Percentiles rank a stretch among this genome's conserved stretches.
Conservation (phyloP, 495 filamentous ascomycete species). For the Sphaerosporella brunnea region DNA sequence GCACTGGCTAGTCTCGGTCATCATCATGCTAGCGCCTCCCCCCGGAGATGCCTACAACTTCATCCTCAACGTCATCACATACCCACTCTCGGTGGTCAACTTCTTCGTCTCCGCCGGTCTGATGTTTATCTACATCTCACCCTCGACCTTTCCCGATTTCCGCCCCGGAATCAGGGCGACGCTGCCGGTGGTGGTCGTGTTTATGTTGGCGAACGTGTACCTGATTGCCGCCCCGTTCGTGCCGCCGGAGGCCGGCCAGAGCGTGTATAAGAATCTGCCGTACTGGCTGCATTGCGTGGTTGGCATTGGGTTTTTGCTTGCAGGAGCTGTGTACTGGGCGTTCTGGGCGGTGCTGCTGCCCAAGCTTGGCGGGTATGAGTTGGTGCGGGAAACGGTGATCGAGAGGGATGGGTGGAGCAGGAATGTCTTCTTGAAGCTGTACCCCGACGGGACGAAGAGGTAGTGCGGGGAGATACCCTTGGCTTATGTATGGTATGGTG, state of each 20-base stretch:
- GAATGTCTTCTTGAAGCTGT: conserved; percentile 2
- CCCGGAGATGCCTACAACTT: conserved; percentile 44
- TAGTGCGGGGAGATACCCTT: neutral
- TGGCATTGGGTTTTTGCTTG: conserved; percentile 27
- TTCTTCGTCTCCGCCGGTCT: conserved; percentile 34
- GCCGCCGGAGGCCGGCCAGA: conserved; percentile 24
- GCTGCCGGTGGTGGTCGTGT: conserved; percentile 26
- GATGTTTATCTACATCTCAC: conserved; percentile 31
- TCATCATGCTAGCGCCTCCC: conserved; percentile 45
- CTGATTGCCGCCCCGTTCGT: conserved; percentile 32
- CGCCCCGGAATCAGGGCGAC: conserved; percentile 21
- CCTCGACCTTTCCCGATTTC: conserved; percentile 29
- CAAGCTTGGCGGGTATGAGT: conserved; percentile 29
- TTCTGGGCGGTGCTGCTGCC: conserved; percentile 27
- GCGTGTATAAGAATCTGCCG: conserved; percentile 19
- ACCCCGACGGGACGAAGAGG: neutral
- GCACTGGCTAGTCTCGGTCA: conserved; percentile 42
- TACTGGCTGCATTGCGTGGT: conserved; percentile 33
- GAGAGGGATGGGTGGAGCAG: conserved; percentile 26
- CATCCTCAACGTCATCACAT: conserved; percentile 37
- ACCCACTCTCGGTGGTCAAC: conserved; percentile 36
- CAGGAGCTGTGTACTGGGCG: conserved; percentile 30
- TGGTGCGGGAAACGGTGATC: conserved; percentile 28
- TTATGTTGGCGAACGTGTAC: conserved; percentile 26
- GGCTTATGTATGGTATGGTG: neutral